Evolutionary conservation across 208 protist genomes (phyloP), one percentile per base, ranked within the genome.

Genomic region (Spongospora subterranea): DNA sequence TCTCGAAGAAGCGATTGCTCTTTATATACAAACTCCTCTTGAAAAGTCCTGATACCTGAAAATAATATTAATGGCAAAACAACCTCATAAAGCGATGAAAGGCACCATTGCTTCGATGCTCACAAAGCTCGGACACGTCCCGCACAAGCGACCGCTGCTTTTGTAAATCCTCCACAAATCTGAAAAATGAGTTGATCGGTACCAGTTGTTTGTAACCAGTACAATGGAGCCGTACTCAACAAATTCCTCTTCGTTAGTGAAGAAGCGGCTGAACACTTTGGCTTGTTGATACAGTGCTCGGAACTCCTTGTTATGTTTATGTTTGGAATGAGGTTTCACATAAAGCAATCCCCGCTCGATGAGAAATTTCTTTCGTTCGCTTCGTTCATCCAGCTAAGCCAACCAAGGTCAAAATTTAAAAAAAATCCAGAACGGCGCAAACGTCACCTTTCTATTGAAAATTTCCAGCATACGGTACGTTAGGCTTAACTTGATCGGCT

Each of bases 11-110:
- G 11, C 71, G 71, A 82, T n/a, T 82, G 71, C 40, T 82, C 71
- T n/a, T 82, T 82, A 43, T 82, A 82, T 35, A 82, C 71, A 43
- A 82, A 82, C 40, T 82, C 71, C n/a, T 82, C 71, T 43, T 82
- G 71, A 82, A 82, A 82, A 13, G 17, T 82, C 35, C 71, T 6
- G n/a, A 82, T 82, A 35, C 71, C 50, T 60, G 50, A 60, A 60
- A 24, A 6, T 24, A 60, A 24, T 24, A 29, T 6, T 29, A 29
- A 60, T 29, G 50, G 13, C 50, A 24, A 6, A 60, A 6, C 24
- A 6, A 60, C 50, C 6, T 29, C 50, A 60, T 29, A 60, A 60
- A 60, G 50, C 13, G 50, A 60, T 24, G 13, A 24, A 60, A 24
- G 13, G 6, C 50, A 60, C 50, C 71, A 43, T 82, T 82, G 13